These are phyloP conservation scores for Selenicereus undatus DNA, from an alignment of 148 eudicot species.

Conservation along the genomic window DNA sequence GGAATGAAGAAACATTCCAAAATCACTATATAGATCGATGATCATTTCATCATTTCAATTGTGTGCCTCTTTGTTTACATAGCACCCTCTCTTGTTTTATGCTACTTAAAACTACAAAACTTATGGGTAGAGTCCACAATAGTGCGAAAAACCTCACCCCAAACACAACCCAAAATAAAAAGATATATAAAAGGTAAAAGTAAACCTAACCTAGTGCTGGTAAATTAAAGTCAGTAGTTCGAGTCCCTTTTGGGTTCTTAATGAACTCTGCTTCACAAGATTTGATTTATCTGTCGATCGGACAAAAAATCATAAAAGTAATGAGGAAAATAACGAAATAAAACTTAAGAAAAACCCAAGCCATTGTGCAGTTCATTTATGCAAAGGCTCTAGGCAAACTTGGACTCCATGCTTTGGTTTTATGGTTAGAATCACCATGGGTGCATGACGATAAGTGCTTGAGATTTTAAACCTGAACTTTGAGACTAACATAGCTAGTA, in stretches of 20 bases:
- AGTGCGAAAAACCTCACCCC: conserved; percentile 18
- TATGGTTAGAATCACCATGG: conserved; percentile 70
- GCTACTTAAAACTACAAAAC: conserved; percentile 18
- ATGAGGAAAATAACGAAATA: not conserved
- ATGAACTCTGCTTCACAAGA: not conserved
- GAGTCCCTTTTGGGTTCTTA: not conserved
- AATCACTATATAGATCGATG: not conserved
- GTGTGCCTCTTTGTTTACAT: conserved; percentile 16
- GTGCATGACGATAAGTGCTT: conserved; percentile 72
- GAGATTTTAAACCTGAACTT: conserved; percentile 61
- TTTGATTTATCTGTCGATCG: too few relatives aligned
- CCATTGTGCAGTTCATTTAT: conserved; percentile 3
- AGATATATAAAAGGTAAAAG: too few relatives aligned
- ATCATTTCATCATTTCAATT: not conserved
- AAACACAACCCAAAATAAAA: not conserved
- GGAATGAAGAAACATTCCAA: not conserved
- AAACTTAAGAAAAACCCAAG: not conserved
- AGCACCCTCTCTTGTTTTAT: not conserved
- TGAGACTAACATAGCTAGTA: conserved; percentile 65
- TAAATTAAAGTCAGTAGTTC: not conserved
- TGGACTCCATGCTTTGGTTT: conserved; percentile 95
- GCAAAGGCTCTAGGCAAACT: conserved; percentile 55
- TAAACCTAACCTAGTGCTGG: not conserved
- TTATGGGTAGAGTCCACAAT: conserved; percentile 18
- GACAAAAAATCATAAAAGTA: not conserved